Conservation (phyloP, 2,329 filamentous ascomycete species). For the Phyllosticta paracitricarpa region DNA sequence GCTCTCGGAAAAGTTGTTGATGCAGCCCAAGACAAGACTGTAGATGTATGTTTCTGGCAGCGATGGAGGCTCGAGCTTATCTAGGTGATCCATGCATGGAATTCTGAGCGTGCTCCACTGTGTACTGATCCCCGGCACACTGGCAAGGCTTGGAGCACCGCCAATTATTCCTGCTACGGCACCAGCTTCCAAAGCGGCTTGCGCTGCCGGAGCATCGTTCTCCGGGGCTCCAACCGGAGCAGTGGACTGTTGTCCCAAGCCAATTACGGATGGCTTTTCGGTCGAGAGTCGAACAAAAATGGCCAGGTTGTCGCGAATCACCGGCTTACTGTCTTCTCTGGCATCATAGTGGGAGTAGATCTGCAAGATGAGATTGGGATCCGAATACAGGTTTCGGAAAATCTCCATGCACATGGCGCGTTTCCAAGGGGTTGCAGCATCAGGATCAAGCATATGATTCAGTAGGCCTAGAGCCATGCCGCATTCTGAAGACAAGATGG, state of each 20-base stretch:
- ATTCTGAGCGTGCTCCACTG: constrained; percentile 86
- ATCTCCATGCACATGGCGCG: constrained; percentile 85
- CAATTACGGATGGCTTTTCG: constrained; percentile 82
- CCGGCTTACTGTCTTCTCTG: constrained; percentile 58
- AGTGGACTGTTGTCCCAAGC: constrained; percentile 79
- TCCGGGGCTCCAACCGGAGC: constrained; percentile 54
- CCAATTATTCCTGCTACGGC: constrained; percentile 80
- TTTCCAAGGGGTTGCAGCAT: constrained; percentile 70
- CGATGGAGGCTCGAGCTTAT: constrained; percentile 74
- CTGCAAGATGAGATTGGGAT: constrained; percentile 65
- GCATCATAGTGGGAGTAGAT: constrained; percentile 76
- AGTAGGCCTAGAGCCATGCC: constrained; percentile 73
- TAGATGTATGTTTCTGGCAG: constrained; percentile 93
- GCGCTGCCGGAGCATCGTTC: constrained; percentile 55
- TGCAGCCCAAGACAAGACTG: constrained; percentile 75
- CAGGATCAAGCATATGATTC: constrained; percentile 80
- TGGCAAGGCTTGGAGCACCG: constrained; percentile 48
- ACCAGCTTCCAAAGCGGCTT: constrained; percentile 80
- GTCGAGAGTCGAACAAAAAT: constrained; percentile 87
- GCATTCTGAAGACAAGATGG: constrained; percentile 65
- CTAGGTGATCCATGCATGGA: constrained; percentile 85
- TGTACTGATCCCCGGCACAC: constrained; percentile 66
- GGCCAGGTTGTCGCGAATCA: constrained; percentile 74
- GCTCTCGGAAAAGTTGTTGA: constrained; percentile 83
- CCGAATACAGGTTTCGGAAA: constrained; percentile 74